Percentiles rank a stretch among this genome's conserved stretches.
These are phyloP conservation scores for Agapanthus africanus DNA, from an alignment of 106 monocot species.

Conservation along the genomic window DNA sequence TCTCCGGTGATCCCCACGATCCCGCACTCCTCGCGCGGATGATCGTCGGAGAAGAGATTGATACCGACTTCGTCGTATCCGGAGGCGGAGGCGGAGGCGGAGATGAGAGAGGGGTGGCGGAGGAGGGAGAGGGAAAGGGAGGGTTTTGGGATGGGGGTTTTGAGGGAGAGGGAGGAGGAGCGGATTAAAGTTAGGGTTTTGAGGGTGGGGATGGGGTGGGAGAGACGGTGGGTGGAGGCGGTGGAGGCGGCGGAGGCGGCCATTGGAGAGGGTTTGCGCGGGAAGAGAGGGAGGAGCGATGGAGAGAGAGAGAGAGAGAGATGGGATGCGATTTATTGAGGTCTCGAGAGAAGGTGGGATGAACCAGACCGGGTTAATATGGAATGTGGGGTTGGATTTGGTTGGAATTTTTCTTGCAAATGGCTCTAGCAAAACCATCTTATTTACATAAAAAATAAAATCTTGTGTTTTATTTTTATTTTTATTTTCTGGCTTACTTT, in stretches of 20 bases:
- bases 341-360: too few relatives aligned
- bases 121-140: background rate
- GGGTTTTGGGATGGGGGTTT: background rate
- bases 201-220: background rate
- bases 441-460: too few relatives aligned
- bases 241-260: constrained; percentile 1
- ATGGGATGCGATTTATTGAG: too few relatives aligned
- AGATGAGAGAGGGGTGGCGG: background rate
- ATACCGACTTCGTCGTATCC: background rate
- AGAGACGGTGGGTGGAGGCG: background rate
- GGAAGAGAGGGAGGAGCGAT: too few relatives aligned
- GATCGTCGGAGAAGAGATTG: constrained; percentile 19
- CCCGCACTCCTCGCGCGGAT: constrained; percentile 93
- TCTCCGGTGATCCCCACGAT: constrained; percentile 83
- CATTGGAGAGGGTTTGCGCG: too few relatives aligned
- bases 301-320: too few relatives aligned
- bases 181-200: background rate
- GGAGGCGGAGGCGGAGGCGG: background rate
- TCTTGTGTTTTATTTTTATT: too few relatives aligned
- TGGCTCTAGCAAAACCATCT: too few relatives aligned
- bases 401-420: too few relatives aligned
- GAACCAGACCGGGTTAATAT: too few relatives aligned
- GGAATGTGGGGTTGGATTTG: too few relatives aligned
- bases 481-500: too few relatives aligned
- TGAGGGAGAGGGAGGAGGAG: background rate